These are phyloP conservation scores for Fraxinus baroniana DNA, from an alignment of 305 asterid species.

Conservation along the genomic window DNA sequence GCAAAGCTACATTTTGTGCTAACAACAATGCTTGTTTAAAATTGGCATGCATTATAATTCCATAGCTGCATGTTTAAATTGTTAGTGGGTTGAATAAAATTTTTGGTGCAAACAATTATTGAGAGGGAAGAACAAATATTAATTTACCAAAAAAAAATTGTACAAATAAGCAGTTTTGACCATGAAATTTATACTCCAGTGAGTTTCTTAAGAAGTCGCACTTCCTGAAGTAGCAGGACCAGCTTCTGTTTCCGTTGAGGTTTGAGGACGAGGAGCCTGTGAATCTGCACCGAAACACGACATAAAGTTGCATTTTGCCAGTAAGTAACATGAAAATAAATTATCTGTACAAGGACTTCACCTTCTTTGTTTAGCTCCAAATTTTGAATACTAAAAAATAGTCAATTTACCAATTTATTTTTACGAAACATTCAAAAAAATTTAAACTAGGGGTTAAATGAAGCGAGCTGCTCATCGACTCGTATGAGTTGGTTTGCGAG, in stretches of 20 bases:
- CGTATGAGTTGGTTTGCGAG: background rate
- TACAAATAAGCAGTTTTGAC: conserved; percentile 24
- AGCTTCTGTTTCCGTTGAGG: conserved; percentile 59
- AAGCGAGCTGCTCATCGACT: background rate
- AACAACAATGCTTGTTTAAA: background rate
- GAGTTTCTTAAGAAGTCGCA: conserved; percentile 47
- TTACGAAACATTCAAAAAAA: background rate
- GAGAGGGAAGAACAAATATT: conserved; percentile 21
- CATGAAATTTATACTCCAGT: conserved; percentile 1
- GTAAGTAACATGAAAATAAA: background rate
- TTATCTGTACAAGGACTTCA: background rate
- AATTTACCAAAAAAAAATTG: conserved; percentile 21
- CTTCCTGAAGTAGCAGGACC: conserved; percentile 52
- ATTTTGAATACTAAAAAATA: too few species aligned
- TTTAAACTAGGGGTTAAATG: too few species aligned
- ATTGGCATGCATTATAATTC: background rate
- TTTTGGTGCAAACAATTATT: background rate
- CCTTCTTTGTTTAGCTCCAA: background rate
- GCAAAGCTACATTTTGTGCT: background rate
- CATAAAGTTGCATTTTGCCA: background rate
- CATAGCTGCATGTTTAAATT: conserved; percentile 2
- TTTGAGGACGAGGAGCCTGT: conserved; percentile 47
- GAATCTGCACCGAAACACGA: conserved; percentile 39
- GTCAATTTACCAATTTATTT: too few species aligned
- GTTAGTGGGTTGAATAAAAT: background rate